Evolutionary conservation across 2,329 filamentous ascomycete genomes (phyloP).

Genomic region (Thermothelomyces thermophilus): DNA sequence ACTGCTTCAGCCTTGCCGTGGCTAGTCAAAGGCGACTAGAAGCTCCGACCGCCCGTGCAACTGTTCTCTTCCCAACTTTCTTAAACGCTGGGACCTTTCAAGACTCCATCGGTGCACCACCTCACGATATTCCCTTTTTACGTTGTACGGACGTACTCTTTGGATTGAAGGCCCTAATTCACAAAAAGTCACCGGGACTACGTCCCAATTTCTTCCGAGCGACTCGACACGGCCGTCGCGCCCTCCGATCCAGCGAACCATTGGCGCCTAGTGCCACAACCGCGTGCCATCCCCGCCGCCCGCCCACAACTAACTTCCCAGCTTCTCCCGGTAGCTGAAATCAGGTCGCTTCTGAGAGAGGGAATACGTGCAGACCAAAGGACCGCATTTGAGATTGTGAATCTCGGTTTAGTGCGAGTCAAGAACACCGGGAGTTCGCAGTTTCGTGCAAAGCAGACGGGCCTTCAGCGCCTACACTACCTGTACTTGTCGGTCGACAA

Average conservation of each 20-base stretch:
- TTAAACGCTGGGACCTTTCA: neutral
- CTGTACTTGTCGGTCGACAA: neutral
- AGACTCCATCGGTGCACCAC: neutral
- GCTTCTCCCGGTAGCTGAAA: neutral
- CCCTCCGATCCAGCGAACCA: neutral
- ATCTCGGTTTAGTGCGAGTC: neutral
- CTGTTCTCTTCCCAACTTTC: neutral
- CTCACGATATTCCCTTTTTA: no score
- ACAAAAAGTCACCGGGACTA: neutral
- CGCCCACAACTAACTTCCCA: neutral
- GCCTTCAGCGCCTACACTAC: neutral
- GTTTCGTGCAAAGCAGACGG: neutral
- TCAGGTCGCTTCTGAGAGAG: neutral
- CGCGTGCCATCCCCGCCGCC: neutral
- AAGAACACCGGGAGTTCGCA: neutral
- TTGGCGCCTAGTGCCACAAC: neutral
- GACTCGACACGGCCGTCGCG: neutral
- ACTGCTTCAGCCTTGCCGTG: constrained; percentile 12
- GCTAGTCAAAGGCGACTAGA: constrained; percentile 1
- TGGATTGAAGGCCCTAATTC: neutral
- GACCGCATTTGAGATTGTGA: neutral
- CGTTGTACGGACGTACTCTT: neutral
- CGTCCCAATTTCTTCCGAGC: neutral
- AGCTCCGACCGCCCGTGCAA: constrained; percentile 8
- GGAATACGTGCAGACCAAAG: neutral